Evolutionary conservation across 805 yeast genomes (phyloP).

Genomic region (Cyberlindnera xishuangbannaensis): DNA sequence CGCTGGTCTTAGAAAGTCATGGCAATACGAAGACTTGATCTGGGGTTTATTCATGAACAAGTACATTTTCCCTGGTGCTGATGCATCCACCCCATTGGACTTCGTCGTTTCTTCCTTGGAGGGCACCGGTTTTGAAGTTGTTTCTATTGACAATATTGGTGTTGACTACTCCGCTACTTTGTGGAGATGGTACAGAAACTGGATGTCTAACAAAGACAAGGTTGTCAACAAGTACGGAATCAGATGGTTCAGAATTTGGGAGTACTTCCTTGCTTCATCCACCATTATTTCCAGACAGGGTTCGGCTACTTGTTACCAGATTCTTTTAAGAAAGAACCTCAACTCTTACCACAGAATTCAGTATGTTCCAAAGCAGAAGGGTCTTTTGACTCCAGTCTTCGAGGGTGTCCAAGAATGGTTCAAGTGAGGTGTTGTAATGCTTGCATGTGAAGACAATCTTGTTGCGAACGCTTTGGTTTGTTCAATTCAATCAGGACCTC

Average conservation of each 20-base stretch:
- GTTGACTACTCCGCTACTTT: slow-evolving; percentile 88
- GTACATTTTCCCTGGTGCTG: slow-evolving; percentile 96
- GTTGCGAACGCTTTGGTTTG: no score
- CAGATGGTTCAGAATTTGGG: slow-evolving; percentile 93
- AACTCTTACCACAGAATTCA: slow-evolving; percentile 80
- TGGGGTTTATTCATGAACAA: slow-evolving; percentile 97
- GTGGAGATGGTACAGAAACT: slow-evolving; percentile 93
- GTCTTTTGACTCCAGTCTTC: slow-evolving; percentile 53
- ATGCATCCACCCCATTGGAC: slow-evolving; percentile 89
- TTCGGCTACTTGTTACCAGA: slow-evolving; percentile 87
- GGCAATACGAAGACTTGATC: slow-evolving; percentile 91
- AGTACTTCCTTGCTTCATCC: slow-evolving; percentile 77
- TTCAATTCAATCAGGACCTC: no score
- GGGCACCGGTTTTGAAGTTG: slow-evolving; percentile 81
- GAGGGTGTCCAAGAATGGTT: slow-evolving; percentile 53
- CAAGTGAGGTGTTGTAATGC: no score
- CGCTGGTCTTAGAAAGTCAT: slow-evolving; percentile 83
- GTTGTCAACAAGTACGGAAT: slow-evolving; percentile 75
- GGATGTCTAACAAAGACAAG: slow-evolving; percentile 78
- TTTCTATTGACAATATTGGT: slow-evolving; percentile 80
- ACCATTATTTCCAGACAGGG: slow-evolving; percentile 89
- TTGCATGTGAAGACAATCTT: no score
- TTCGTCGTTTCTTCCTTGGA: slow-evolving; percentile 75
- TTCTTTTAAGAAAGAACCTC: slow-evolving; percentile 83
- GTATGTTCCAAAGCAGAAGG: slow-evolving; percentile 73